A percentile compares a stretch with the other conserved stretches of the same genome.
These are phyloP conservation scores for Trametes punicea DNA, from an alignment of 768 basidiomycete species.

Conservation along the genomic window DNA sequence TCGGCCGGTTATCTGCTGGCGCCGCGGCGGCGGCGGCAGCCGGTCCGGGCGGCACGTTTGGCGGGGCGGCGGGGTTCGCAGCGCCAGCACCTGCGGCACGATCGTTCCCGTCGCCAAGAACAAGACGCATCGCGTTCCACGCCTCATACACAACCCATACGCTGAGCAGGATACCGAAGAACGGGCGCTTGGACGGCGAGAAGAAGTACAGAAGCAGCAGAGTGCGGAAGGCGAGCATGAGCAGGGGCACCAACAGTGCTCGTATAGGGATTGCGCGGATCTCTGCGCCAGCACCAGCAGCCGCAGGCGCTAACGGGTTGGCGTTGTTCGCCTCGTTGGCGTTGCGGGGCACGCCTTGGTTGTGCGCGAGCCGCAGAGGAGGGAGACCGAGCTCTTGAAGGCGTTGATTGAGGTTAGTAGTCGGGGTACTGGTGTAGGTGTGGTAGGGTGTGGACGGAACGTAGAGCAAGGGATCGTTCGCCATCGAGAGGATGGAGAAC, in stretches of 20 bases:
- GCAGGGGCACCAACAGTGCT: constrained; percentile 61
- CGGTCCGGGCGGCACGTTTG: neutral
- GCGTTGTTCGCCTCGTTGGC: constrained; percentile 31
- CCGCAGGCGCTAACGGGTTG: constrained; percentile 15
- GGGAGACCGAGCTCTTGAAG: constrained; percentile 66
- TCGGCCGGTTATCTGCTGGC: neutral
- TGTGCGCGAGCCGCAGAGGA: constrained; percentile 39
- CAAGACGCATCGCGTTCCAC: constrained; percentile 61
- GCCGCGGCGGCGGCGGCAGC: neutral
- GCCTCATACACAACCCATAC: constrained; percentile 75
- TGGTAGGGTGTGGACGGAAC: constrained; percentile 30
- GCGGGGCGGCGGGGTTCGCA: neutral
- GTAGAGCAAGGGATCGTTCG: constrained; percentile 4
- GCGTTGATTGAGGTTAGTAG: constrained; percentile 50
- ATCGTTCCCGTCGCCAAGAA: constrained; percentile 34
- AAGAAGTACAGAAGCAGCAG: constrained; percentile 72
- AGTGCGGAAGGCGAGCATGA: constrained; percentile 68
- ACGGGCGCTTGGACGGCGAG: constrained; percentile 67
- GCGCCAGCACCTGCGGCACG: constrained; percentile 13
- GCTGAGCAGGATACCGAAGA: constrained; percentile 62
- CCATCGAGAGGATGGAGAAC: constrained; percentile 44
- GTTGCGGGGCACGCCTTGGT: constrained; percentile 30
- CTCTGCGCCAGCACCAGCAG: constrained; percentile 28
- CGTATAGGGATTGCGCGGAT: constrained; percentile 62
- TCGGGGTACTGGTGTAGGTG: constrained; percentile 24